Percentiles rank a stretch among this genome's conserved stretches.
Conservation (phyloP, 192 early-diverging fungal genomes). For the Umbelopsis sp. region DNA sequence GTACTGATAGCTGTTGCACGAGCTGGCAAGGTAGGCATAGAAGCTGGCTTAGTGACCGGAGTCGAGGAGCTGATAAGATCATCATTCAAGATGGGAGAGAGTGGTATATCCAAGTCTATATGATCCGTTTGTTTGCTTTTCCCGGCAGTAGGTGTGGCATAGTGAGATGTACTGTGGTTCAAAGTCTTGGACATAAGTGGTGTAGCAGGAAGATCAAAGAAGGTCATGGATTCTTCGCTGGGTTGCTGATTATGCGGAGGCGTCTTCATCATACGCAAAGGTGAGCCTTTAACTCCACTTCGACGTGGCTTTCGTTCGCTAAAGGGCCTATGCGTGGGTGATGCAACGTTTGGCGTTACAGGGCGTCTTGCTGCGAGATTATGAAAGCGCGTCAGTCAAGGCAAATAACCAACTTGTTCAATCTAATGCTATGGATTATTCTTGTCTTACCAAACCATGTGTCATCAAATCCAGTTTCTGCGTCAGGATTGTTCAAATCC, state of each 20-base stretch:
- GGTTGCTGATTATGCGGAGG: neutral
- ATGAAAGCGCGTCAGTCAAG: neutral
- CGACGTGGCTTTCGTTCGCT: conserved; percentile 10
- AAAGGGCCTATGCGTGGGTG: neutral
- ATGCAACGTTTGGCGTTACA: neutral
- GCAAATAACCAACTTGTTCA: neutral
- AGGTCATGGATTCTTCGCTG: neutral
- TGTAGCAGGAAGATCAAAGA: neutral
- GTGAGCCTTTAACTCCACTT: conserved; percentile 7
- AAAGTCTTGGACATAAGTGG: neutral
- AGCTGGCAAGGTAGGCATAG: neutral
- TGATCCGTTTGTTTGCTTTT: neutral
- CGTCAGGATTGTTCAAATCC: conserved; percentile 8
- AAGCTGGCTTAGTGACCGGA: neutral
- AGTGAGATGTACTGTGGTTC: neutral
- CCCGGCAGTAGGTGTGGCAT: neutral
- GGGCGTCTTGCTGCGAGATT: neutral
- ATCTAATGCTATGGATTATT: neutral
- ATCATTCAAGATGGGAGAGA: neutral
- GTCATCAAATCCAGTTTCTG: conserved; percentile 4
- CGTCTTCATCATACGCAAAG: neutral
- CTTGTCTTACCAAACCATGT: neutral
- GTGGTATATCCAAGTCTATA: neutral
- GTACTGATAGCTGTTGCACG: neutral
- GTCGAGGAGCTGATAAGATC: neutral